Conservation (phyloP, 345 rosid genomes). For the Heritiera fomes region DNA sequence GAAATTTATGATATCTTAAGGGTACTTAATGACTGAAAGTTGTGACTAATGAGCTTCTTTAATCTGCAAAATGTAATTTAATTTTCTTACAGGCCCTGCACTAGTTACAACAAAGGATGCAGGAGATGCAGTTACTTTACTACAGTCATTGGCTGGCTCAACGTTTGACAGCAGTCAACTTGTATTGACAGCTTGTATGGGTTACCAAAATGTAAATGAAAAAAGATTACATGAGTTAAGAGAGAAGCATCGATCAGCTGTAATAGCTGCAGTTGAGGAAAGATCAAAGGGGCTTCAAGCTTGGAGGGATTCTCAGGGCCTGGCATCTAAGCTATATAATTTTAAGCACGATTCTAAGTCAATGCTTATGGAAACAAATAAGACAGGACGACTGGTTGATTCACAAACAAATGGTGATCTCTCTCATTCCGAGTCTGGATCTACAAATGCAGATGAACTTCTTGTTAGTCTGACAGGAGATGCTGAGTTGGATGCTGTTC, state of each 20-base stretch:
- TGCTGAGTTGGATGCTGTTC: constrained; percentile 66
- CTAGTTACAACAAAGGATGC: constrained; percentile 98
- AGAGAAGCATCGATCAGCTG: constrained; percentile 82
- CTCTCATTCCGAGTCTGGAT: constrained; percentile 73
- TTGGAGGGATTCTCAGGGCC: constrained; percentile 84
- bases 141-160: constrained; percentile 94
- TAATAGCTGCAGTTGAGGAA: constrained; percentile 79
- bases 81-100: constrained; percentile 79
- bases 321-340: constrained; percentile 87
- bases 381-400: constrained; percentile 31
- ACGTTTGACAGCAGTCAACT: constrained; percentile 99
- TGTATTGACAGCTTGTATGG: constrained; percentile 98
- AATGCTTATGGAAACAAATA: constrained; percentile 55
- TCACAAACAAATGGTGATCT: constrained; percentile 55
- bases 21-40: constrained; percentile 17
- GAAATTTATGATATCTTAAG: constrained; percentile 20
- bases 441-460: constrained; percentile 71
- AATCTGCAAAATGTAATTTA: constrained; percentile 38
- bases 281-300: constrained; percentile 95
- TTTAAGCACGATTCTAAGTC: constrained; percentile 82
- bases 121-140: constrained; percentile 97
- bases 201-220: constrained; percentile 90
- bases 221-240: constrained; percentile 74
- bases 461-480: constrained; percentile 71
- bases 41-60: constrained; percentile 23